Conservation (phyloP, 805 yeast species). For the Pichia californica region DNA sequence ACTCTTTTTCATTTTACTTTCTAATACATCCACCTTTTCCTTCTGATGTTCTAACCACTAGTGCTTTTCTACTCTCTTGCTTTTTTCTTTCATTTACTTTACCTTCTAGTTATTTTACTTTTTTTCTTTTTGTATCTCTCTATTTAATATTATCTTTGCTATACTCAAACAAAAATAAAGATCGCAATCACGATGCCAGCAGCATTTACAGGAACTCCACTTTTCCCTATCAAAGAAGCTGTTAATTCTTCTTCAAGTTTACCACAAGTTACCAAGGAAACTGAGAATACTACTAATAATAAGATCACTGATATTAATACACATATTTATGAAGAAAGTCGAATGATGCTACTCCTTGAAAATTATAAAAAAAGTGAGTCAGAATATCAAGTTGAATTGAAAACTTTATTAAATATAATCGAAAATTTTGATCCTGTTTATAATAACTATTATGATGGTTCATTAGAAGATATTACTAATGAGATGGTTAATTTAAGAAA, state of each 20-base stretch:
- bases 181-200: conserved; percentile 13
- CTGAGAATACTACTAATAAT: background rate
- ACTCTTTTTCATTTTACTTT: too few species aligned
- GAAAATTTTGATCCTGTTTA: conserved; percentile 24
- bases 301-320: too few species aligned
- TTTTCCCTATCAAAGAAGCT: conserved; percentile 20
- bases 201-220: conserved; percentile 15
- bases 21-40: too few species aligned
- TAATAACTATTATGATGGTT: conserved; percentile 26
- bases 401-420: conserved; percentile 16
- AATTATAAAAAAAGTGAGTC: conserved; percentile 17
- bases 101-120: too few species aligned
- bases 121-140: too few species aligned
- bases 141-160: too few species aligned
- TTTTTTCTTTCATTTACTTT: background rate
- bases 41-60: too few species aligned
- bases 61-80: background rate
- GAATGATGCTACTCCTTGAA: conserved; percentile 6
- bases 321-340: background rate
- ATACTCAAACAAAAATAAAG: too few species aligned
- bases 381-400: conserved; percentile 18
- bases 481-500: conserved; percentile 18
- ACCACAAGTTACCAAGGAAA: background rate
- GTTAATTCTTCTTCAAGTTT: conserved; percentile 10
- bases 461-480: conserved; percentile 21